Evolutionary conservation across 2,329 filamentous ascomycete genomes (phyloP), one percentile per base, ranked within the genome.

Genomic region (Thelonectria discophora): DNA sequence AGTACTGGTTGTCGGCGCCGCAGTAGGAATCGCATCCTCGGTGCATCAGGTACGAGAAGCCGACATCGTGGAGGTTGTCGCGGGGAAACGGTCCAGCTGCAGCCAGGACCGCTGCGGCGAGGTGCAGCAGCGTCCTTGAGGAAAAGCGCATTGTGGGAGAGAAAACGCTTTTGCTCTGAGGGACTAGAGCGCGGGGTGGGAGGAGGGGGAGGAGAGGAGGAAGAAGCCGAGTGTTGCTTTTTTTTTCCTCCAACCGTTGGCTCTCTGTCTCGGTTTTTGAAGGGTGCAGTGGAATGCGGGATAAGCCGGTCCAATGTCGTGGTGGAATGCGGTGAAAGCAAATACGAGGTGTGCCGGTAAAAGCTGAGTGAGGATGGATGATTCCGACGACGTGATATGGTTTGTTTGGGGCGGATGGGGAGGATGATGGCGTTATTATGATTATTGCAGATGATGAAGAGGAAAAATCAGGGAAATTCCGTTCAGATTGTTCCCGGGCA

Each of bases 1-100:
- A 88, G 74, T 82, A 82, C 72, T 85, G 80, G 68, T 82, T 82
- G 55, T 85, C 75, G 53, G 76, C 74, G 63, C 86, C 86, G 74
- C 86, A 89, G 75, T 82, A 82, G 37, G 80, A 73, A 47, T 74
- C 78, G 77, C 86, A 88, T 58, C 73, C 74, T 64, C 84, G 80
- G 18, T 74, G 76, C 76, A 81, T 77, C 42, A 87, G 79, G 64
- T 79, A 86, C 57, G 81, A 81, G 68, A 79, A 81, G 66, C 83
- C 84, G 30, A 67, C 60, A 69, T 81, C 81, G 69, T 82, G 80
- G 30, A 84, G 72, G 61, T 78, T 76, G 66, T 86, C 81, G 69
- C 78, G 79, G 43, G 84, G 84, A 59, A 79, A 83, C 0, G 86
- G 85, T 21, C 76, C 73, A 17, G 84, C 84, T 51, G 72, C 68